Conservation (phyloP, 2,329 filamentous ascomycete genomes). For the Macroventuria anomochaeta region DNA sequence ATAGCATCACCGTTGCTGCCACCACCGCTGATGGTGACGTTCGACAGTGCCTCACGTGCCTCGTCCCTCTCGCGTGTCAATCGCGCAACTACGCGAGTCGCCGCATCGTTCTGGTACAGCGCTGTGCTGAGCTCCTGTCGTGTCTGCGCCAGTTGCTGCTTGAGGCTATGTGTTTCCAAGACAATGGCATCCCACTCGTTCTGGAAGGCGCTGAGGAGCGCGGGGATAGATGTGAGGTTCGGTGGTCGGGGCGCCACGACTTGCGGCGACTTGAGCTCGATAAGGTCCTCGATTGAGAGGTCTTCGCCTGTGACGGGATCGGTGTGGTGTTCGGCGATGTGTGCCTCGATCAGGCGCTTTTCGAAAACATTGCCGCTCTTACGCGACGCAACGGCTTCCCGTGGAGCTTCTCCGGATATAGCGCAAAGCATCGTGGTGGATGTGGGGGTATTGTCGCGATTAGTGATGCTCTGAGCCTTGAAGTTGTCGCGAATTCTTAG, state of each 20-base stretch:
- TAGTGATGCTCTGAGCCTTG: conserved; percentile 5
- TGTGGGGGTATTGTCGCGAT: conserved; percentile 10
- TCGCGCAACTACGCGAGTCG: conserved; percentile 91
- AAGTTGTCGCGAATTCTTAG: conserved; percentile 17
- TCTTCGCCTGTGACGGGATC: conserved; percentile 91
- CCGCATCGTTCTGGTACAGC: conserved; percentile 95
- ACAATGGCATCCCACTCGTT: conserved; percentile 98
- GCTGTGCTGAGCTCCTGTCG: conserved; percentile 92
- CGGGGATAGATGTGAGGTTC: conserved; percentile 93
- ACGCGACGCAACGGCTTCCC: conserved; percentile 91
- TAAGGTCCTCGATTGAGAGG: conserved; percentile 80
- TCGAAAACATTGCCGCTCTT: conserved; percentile 96
- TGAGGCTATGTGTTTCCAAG: conserved; percentile 87
- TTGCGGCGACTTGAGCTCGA: conserved; percentile 83
- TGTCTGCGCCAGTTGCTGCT: conserved; percentile 87
- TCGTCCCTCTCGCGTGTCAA: conserved; percentile 92
- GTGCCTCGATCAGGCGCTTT: conserved; percentile 92
- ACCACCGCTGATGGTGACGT: conserved; percentile 73
- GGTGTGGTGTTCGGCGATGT: conserved; percentile 90
- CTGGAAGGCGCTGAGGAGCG: conserved; percentile 91
- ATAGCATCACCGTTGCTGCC: conserved; percentile 76
- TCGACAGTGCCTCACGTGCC: conserved; percentile 85
- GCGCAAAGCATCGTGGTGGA: conserved; percentile 45
- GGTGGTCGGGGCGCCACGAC: conserved; percentile 89
- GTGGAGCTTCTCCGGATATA: conserved; percentile 97